Evolutionary conservation across 345 rosid genomes (phyloP), one percentile per base, ranked within the genome.

Genomic region (Aquilaria malaccensis): DNA sequence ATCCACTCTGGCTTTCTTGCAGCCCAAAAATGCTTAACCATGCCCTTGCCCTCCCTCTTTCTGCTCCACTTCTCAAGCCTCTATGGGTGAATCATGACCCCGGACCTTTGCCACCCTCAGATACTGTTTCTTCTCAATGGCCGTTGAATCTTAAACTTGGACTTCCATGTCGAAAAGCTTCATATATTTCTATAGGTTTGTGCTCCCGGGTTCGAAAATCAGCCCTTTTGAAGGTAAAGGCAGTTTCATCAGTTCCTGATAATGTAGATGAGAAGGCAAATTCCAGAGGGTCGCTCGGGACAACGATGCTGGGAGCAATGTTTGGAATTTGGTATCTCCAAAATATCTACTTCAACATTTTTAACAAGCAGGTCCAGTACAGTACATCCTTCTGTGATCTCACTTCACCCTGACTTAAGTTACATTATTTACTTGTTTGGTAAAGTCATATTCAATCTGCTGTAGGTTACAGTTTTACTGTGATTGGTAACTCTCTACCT

Each of bases 281-380:
- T 33, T 60, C 79, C 11, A 69, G 62, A 58, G 71, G 67, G 52
- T 57, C 69, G 45, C 15, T 59, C 3, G 37, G 58, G 60, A 68
- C 61, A 11, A 32, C 74, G 69, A 72, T 72, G 70, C 79, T 88
- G 13, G 85, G 74, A 46, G 75, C 72, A 56, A 79, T 88, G 91
- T 80, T 85, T 45, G 89, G 74, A 50, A 56, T 80, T 58, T 88
- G 96, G 96, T 88, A 83, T 72, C 67, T 79, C 71, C 69, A 85
- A 59, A 88, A 88, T 30, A 81, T 85, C 67, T 81, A 75, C 81
- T 88, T 76, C 87, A 81, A 85, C 81, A 83, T 88, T 72, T 79
- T 74, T 67, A 88, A 85, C 77, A 88, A 85, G 63, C 92, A 85
- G 91, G 89, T 85, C 74, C 63, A 30, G 5, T 37, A 3, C 7